A percentile compares a stretch with the other conserved stretches of the same genome.
These are phyloP conservation scores for Microbotryomycetes sp. DNA, from an alignment of 1,284 basidiomycete genomes.

Conservation along the genomic window DNA sequence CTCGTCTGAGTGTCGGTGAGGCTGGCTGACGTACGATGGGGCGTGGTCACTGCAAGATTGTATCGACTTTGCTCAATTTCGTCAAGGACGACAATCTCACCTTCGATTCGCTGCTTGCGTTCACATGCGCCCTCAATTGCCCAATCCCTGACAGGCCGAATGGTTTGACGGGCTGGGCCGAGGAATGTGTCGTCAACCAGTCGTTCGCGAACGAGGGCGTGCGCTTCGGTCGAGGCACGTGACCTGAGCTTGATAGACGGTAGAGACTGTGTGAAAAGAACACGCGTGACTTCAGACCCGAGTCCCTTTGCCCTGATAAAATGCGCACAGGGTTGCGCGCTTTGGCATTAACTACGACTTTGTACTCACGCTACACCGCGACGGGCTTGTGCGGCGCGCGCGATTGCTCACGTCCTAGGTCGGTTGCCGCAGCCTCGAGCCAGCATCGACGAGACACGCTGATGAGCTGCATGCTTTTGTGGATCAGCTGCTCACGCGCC, in stretches of 20 bases:
- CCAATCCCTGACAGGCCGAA: conserved; percentile 8
- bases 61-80: conserved; percentile 23
- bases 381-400: too few species aligned
- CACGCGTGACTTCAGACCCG: too few species aligned
- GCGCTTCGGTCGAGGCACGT: conserved; percentile 7
- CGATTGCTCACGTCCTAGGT: too few species aligned
- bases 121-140: conserved; percentile 26
- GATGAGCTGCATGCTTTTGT: too few species aligned
- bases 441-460: too few species aligned
- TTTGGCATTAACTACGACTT: too few species aligned
- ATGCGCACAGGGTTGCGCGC: too few species aligned
- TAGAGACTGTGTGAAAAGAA: too few species aligned
- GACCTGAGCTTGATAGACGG: background rate
- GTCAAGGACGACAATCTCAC: conserved; percentile 18
- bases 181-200: conserved; percentile 21
- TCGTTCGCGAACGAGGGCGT: conserved; percentile 23
- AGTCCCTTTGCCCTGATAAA: too few species aligned
- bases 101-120: conserved; percentile 28
- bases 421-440: too few species aligned
- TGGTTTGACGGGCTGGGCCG: conserved; percentile 16
- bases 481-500: too few species aligned
- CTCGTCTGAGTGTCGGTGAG: background rate
- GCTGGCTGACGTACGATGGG: background rate
- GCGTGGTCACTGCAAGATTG: conserved; percentile 5
- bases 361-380: too few species aligned